Evolutionary conservation across 2,329 filamentous ascomycete genomes (phyloP), one percentile per base, ranked within the genome.

Genomic region (Apiospora sp.): DNA sequence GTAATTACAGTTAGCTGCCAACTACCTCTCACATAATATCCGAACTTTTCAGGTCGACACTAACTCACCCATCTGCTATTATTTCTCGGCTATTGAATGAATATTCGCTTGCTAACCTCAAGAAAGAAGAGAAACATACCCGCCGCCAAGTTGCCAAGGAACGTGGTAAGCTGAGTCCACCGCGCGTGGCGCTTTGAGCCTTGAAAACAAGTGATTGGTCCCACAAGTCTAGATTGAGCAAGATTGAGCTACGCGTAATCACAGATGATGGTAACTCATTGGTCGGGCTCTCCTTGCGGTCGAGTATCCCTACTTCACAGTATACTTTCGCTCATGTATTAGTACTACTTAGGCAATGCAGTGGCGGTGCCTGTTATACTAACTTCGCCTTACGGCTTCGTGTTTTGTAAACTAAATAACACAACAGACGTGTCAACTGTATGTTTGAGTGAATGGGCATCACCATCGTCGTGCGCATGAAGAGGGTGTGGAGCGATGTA

Each of bases 241-340:
- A 64, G 58, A 64, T 64, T 64, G 58, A 64, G 58, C 58, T 64
- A 64, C 58, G 58, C 58, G 58, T 64, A 64, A 64, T 64, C 58
- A 41, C 58, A 64, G 58, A 64, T 64, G 58, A 64, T n/a, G 58
- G 34, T 34, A 64, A 64, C 3, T 14, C 58, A 64, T 41, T 64
- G 58, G 54, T 12, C 54, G 30, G 54, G 49, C n/a, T 12, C 22
- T 49, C 48, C 48, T 49, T n/a, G 48, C n/a, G 19, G n/a, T 16
- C 12, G 27, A 16, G 51, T 58, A 58, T 58, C 30, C 54, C 54
- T 37, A 61, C n/a, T n/a, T n/a, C 54, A 37, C 54, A 61, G 58
- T 64, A 64, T 64, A 41, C 58, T 41, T 41, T 10, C 8, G 10
- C 37, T 41, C 37, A 41, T 8, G 37, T 41, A 41, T 41, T 41